Percentiles rank a stretch among this genome's conserved stretches.
Conservation (phyloP, 208 protist genomes). For the Leishmania turanica region DNA sequence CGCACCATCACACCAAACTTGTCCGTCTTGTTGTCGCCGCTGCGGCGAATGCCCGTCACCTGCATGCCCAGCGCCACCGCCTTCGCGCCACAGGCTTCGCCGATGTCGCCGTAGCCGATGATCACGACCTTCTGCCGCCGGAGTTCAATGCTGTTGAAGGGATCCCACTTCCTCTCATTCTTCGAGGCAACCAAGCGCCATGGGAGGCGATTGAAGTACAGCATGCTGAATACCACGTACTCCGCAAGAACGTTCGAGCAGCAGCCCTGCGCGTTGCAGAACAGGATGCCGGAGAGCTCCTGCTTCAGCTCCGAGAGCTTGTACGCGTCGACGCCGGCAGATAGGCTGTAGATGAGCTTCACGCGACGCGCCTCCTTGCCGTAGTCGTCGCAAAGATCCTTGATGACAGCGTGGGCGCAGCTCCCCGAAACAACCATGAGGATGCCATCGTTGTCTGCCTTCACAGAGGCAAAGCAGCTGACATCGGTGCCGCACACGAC, state of each 20-base stretch:
- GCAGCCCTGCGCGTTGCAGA: constrained; percentile 74
- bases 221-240: constrained; percentile 72
- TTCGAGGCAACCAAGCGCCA: constrained; percentile 64
- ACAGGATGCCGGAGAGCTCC: constrained; percentile 54
- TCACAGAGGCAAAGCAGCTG: not conserved
- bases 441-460: constrained; percentile 15
- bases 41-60: constrained; percentile 71
- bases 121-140: constrained; percentile 67
- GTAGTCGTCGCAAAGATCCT: constrained; percentile 54
- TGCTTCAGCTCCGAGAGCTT: constrained; percentile 40
- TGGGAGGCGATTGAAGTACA: constrained; percentile 86
- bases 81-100: constrained; percentile 47
- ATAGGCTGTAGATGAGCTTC: constrained; percentile 74
- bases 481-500: constrained; percentile 1
- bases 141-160: constrained; percentile 70
- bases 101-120: constrained; percentile 88
- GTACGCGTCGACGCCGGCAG: constrained; percentile 76
- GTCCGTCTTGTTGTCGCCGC: constrained; percentile 39
- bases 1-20: constrained; percentile 60
- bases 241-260: constrained; percentile 78
- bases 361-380: constrained; percentile 53
- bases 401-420: constrained; percentile 43
- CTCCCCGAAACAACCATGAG: constrained; percentile 12
- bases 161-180: constrained; percentile 70
- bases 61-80: constrained; percentile 68